These are phyloP conservation scores for Multifurca ochricompacta DNA, from an alignment of 768 basidiomycete genomes.

Conservation along the genomic window DNA sequence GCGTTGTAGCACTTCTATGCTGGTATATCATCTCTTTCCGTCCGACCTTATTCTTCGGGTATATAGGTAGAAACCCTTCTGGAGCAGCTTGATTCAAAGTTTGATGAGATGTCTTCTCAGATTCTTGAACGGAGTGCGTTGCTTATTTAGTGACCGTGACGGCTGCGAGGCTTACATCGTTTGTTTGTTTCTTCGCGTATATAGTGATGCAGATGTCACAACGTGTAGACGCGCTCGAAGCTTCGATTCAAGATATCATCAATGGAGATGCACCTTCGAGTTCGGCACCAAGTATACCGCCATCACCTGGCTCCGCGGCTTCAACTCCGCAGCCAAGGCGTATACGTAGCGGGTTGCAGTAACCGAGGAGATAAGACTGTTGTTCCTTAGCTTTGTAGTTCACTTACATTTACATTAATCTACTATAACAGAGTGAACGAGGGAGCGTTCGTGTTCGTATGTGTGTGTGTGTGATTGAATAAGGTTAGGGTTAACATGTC, in stretches of 20 bases:
- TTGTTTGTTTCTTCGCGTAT: constrained; percentile 9
- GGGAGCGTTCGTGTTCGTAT: no score
- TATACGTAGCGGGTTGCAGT: constrained; percentile 3
- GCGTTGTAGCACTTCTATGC: constrained; percentile 28
- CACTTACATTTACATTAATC: no score
- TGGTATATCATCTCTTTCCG: neutral
- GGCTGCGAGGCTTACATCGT: constrained; percentile 9
- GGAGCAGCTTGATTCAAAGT: constrained; percentile 82
- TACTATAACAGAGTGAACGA: no score
- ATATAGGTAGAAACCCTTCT: constrained; percentile 78
- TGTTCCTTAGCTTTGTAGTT: no score
- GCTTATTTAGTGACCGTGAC: no score
- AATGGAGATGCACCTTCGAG: constrained; percentile 47
- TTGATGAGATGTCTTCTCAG: constrained; percentile 89
- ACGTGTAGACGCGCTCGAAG: constrained; percentile 83
- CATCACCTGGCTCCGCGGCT: constrained; percentile 39
- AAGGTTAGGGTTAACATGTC: no score
- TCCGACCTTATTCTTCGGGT: neutral
- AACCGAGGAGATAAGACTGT: no score
- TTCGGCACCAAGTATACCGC: constrained; percentile 41
- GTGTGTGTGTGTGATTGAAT: no score
- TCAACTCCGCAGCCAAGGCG: constrained; percentile 5
- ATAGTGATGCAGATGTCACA: constrained; percentile 91
- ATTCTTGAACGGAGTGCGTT: constrained; percentile 76
- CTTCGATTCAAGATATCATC: constrained; percentile 88